These are phyloP conservation scores for Monilinia polystroma DNA, from an alignment of 2,329 filamentous ascomycete genomes.

Conservation along the genomic window DNA sequence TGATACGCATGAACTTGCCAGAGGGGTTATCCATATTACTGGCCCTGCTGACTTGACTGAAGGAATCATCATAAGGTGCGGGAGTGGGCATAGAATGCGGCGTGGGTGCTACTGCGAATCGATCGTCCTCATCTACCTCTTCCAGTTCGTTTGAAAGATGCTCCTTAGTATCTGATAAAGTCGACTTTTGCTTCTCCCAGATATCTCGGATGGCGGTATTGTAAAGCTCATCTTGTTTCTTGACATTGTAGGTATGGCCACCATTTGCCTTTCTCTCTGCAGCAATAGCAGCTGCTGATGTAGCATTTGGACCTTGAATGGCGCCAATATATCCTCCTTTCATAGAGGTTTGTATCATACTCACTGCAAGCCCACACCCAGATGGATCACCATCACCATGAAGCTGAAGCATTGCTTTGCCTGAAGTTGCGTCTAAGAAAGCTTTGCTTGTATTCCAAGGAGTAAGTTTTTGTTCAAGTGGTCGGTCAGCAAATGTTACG, in stretches of 20 bases:
- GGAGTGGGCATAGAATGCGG: constrained; percentile 67
- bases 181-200: constrained; percentile 84
- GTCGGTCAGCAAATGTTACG: constrained; percentile 53
- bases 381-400: constrained; percentile 95
- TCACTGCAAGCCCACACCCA: constrained; percentile 89
- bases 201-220: constrained; percentile 88
- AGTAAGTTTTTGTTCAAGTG: constrained; percentile 82
- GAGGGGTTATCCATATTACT: constrained; percentile 63
- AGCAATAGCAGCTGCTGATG: constrained; percentile 73
- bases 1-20: constrained; percentile 70
- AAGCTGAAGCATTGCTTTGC: constrained; percentile 94
- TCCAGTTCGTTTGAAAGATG: constrained; percentile 58
- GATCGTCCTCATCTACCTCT: constrained; percentile 54
- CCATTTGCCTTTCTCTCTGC: constrained; percentile 79
- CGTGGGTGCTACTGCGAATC: constrained; percentile 50
- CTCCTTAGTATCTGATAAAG: constrained; percentile 69
- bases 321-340: constrained; percentile 92
- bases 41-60: constrained; percentile 69
- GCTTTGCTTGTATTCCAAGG: constrained; percentile 98
- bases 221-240: constrained; percentile 88
- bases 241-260: constrained; percentile 96
- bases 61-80: constrained; percentile 68
- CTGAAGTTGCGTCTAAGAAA: constrained; percentile 88
- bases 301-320: constrained; percentile 63
- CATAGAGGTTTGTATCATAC: constrained; percentile 97